A percentile compares a stretch with the other conserved stretches of the same genome.
phyloP scores from a whole-genome alignment of 176 grass and related monocot species.

The Rhipidocladum racemiflorum region DNA sequence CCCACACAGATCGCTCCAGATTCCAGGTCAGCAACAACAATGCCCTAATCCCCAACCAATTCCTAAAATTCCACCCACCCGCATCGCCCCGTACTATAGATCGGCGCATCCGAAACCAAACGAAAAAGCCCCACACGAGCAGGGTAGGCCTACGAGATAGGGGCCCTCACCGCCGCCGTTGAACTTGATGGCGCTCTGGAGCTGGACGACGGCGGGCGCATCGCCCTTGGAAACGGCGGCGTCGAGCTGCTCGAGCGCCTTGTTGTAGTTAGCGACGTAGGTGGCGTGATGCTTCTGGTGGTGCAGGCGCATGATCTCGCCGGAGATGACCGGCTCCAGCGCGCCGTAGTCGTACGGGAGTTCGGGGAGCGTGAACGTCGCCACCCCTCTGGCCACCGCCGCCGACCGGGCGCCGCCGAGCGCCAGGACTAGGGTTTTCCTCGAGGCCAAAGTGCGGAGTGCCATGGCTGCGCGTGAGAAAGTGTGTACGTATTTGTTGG shows the following conservation, averaged over 20 bases:
- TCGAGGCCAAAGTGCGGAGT: constrained; percentile 51
- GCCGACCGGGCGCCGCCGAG: constrained; percentile 18
- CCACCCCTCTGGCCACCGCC: constrained; percentile 37
- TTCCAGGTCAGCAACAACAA: neutral
- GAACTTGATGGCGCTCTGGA: constrained; percentile 98
- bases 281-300: constrained; percentile 98
- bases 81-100: neutral
- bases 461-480: constrained; percentile 47
- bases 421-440: constrained; percentile 43
- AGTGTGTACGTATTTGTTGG: neutral
- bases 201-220: constrained; percentile 49
- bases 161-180: constrained; percentile 74
- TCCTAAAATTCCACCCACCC: neutral
- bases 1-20: constrained; percentile 5
- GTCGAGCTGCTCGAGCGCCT: constrained; percentile 93
- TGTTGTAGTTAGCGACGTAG: constrained; percentile 98
- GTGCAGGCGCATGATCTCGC: constrained; percentile 93
- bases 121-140: no score
- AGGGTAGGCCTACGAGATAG: no score
- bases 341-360: constrained; percentile 90
- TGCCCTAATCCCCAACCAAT: neutral
- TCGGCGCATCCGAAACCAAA: neutral
- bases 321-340: constrained; percentile 84
- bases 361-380: constrained; percentile 63
- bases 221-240: constrained; percentile 72